Evolutionary conservation across 2,329 filamentous ascomycete genomes (phyloP).

Genomic region (Fusarium tjaetaba): DNA sequence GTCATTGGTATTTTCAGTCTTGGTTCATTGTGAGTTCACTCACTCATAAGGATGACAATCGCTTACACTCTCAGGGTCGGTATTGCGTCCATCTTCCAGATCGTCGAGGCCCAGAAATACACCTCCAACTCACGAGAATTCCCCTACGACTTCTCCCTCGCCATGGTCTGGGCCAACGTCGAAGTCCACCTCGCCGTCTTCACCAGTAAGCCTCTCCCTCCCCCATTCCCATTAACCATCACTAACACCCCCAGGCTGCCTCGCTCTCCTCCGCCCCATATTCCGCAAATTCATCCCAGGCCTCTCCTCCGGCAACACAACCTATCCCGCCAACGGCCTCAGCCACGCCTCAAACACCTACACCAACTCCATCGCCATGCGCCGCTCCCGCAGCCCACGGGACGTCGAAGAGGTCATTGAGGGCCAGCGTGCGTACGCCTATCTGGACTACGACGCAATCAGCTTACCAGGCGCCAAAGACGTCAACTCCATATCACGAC

Average conservation of each 20-base stretch:
- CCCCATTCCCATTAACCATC: not conserved
- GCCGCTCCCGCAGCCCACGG: not conserved
- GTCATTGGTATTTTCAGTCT: conserved; percentile 25
- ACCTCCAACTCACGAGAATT: conserved; percentile 23
- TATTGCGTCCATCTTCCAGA: conserved; percentile 28
- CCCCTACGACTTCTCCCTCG: conserved; percentile 23
- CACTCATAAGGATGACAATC: accelerated
- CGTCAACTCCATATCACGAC: conserved; percentile 6
- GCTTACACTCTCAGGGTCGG: conserved; percentile 17
- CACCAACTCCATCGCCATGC: conserved; percentile 3
- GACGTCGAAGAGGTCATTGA: conserved; percentile 12
- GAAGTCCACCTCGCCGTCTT: conserved; percentile 27
- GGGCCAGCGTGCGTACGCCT: conserved; percentile 14
- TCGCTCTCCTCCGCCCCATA: conserved; percentile 27
- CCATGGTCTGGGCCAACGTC: conserved; percentile 32
- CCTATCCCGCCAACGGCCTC: conserved; percentile 16
- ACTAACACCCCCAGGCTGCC: conserved; percentile 12
- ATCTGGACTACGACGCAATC: conserved; percentile 26
- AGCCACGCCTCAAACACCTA: conserved; percentile 15
- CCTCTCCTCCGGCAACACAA: conserved; percentile 14
- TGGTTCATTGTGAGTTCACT: conserved; percentile 15
- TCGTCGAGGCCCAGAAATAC: conserved; percentile 15
- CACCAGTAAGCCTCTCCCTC: conserved; percentile 1
- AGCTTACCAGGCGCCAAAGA: conserved; percentile 35
- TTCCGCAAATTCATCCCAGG: conserved; percentile 33